Conservation (phyloP, 2,329 filamentous ascomycete genomes). For the Clonostachys byssicola region DNA sequence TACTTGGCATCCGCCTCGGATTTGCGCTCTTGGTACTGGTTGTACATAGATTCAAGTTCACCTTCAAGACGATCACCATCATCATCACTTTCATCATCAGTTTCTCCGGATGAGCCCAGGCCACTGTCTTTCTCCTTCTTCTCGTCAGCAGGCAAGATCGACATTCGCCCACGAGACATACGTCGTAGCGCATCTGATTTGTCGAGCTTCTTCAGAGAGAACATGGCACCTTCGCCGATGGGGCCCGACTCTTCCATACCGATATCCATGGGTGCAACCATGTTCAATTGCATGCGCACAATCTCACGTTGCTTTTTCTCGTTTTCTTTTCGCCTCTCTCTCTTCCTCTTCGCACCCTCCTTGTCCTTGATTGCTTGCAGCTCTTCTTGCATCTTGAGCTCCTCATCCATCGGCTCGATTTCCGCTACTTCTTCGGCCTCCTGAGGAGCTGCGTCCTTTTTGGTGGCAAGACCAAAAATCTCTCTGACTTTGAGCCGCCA, state of each 20-base stretch:
- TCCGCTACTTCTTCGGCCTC: conserved; percentile 68
- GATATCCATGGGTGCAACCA: conserved; percentile 94
- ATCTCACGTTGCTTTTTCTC: conserved; percentile 94
- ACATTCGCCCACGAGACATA: conserved; percentile 70
- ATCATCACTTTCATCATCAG: conserved; percentile 64
- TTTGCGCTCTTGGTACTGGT: conserved; percentile 76
- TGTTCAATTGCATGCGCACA: conserved; percentile 94
- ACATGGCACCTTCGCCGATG: conserved; percentile 77
- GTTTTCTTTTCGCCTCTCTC: conserved; percentile 82
- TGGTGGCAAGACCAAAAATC: conserved; percentile 80
- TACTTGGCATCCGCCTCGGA: conserved; percentile 81
- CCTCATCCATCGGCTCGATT: conserved; percentile 90
- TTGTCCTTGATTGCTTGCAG: conserved; percentile 78
- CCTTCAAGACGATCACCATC: conserved; percentile 79
- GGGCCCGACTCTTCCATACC: conserved; percentile 84
- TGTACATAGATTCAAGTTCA: conserved; percentile 85
- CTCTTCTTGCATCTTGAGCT: conserved; percentile 85
- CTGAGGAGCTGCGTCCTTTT: conserved; percentile 51
- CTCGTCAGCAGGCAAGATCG: conserved; percentile 39
- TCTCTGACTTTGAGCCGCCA: conserved; percentile 90
- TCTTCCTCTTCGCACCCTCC: conserved; percentile 72
- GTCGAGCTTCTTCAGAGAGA: conserved; percentile 78
- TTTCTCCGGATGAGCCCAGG: conserved; percentile 46
- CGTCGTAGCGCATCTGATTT: conserved; percentile 61
- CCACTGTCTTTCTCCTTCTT: conserved; percentile 57